Evolutionary conservation across 73 alveolate species (phyloP).

Genomic region (Halteria grandinella): DNA sequence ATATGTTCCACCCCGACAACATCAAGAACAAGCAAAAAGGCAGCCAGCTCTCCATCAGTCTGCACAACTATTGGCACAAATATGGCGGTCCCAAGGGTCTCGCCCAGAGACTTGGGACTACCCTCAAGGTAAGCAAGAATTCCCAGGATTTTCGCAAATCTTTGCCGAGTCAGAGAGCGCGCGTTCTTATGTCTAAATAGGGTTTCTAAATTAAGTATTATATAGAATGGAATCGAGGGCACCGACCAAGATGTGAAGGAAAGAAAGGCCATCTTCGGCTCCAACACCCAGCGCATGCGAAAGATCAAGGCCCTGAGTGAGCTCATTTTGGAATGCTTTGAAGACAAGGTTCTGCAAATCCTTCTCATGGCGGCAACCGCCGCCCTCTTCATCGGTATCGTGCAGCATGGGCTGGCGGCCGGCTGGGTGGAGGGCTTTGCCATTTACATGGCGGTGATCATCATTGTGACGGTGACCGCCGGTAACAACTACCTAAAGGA

Average conservation of each 20-base stretch:
- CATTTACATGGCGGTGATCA: constrained; percentile 90
- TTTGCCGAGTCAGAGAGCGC: too few species aligned
- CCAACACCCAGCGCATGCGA: constrained; percentile 17
- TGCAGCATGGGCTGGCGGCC: constrained; percentile 82
- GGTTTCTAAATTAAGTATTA: too few species aligned
- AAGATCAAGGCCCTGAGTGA: constrained; percentile 22
- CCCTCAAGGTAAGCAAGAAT: constrained; percentile 1
- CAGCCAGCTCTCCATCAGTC: neutral
- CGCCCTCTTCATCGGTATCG: constrained; percentile 85
- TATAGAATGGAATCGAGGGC: constrained; percentile 40
- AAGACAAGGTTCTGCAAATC: constrained; percentile 88
- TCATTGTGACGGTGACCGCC: constrained; percentile 91
- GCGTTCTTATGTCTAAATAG: too few species aligned
- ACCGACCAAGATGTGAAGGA: constrained; percentile 9
- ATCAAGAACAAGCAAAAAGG: constrained; percentile 24
- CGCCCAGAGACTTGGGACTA: constrained; percentile 6
- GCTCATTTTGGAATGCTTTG: constrained; percentile 88
- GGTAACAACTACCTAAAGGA: constrained; percentile 90
- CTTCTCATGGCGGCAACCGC: constrained; percentile 90
- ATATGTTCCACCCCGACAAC: constrained; percentile 47
- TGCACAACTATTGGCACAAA: neutral
- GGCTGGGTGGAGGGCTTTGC: constrained; percentile 98
- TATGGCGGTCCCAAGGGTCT: constrained; percentile 17
- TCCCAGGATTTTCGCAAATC: neutral
- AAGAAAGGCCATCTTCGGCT: constrained; percentile 24